These are phyloP conservation scores for Periconia sp. DNA, from an alignment of 2,329 filamentous ascomycete species.

Conservation along the genomic window DNA sequence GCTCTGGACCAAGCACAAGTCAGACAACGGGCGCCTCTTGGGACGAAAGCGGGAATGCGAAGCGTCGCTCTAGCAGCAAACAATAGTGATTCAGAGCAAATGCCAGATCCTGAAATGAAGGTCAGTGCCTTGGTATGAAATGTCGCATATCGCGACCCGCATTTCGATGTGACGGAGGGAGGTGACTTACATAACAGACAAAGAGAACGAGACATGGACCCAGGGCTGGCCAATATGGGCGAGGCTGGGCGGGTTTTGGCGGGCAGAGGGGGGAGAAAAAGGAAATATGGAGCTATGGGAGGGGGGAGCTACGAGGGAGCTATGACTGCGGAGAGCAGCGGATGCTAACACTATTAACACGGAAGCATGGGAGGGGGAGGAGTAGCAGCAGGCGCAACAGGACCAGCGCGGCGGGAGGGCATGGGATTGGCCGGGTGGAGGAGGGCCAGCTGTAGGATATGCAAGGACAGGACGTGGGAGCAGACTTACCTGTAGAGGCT, in stretches of 20 bases:
- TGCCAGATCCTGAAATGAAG: slow-evolving; percentile 42
- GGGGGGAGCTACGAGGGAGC: slow-evolving; percentile 19
- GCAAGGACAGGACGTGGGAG: slow-evolving; percentile 32
- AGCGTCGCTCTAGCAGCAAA: slow-evolving; percentile 31
- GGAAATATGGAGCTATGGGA: slow-evolving; percentile 22
- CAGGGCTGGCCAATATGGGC: slow-evolving; percentile 30
- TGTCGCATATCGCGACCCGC: slow-evolving; percentile 39
- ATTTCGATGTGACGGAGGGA: slow-evolving; percentile 36
- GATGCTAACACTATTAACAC: slow-evolving; percentile 29
- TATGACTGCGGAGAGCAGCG: slow-evolving; percentile 37
- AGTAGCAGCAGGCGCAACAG: slow-evolving; percentile 28
- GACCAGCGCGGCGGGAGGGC: slow-evolving; percentile 17
- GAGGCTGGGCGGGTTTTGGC: slow-evolving; percentile 34
- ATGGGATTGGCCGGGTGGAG: slow-evolving; percentile 25
- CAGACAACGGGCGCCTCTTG: slow-evolving; percentile 35
- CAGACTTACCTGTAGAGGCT: slow-evolving; percentile 22
- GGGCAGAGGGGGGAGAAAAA: slow-evolving; percentile 22
- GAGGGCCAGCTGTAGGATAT: slow-evolving; percentile 20
- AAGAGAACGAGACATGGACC: slow-evolving; percentile 42
- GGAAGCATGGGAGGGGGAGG: slow-evolving; percentile 7
- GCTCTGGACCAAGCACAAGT: slow-evolving; percentile 31
- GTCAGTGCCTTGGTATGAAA: slow-evolving; percentile 39
- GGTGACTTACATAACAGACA: slow-evolving; percentile 45
- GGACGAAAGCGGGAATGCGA: slow-evolving; percentile 39
- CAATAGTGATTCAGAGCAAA: slow-evolving; percentile 44